These are phyloP conservation scores for Alisma plantagoaquatica DNA, from an alignment of 106 monocot species.

Conservation along the genomic window DNA sequence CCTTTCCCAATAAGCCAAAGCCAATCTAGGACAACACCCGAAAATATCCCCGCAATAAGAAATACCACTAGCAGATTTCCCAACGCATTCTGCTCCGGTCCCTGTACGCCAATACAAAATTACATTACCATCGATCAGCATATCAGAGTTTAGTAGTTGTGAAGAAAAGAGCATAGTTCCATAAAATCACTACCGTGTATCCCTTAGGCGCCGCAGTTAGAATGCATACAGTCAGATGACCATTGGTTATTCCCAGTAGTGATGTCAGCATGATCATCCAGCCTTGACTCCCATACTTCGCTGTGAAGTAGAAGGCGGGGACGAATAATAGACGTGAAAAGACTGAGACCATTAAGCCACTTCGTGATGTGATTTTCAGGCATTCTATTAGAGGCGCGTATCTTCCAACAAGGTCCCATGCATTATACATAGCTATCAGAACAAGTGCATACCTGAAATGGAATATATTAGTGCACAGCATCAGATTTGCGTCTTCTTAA, in stretches of 20 bases:
- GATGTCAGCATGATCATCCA: slow-evolving; percentile 85
- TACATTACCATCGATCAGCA: too few species aligned
- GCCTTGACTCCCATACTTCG: slow-evolving; percentile 64
- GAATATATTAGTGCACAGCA: too few species aligned
- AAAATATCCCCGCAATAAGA: slow-evolving; percentile 7
- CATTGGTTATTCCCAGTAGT: slow-evolving; percentile 56
- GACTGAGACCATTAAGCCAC: slow-evolving; percentile 25
- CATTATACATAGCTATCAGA: slow-evolving; percentile 76
- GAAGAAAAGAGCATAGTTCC: too few species aligned
- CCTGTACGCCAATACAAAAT: slow-evolving; percentile 2
- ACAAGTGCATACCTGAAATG: slow-evolving; percentile 78
- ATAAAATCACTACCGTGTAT: too few species aligned
- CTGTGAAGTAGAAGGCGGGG: slow-evolving; percentile 87
- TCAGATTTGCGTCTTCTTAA: too few species aligned
- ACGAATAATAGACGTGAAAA: slow-evolving; percentile 58
- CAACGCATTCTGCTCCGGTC: slow-evolving; percentile 10
- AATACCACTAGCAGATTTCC: slow-evolving; percentile 4
- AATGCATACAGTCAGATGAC: slow-evolving; percentile 69
- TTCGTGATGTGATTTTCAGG: slow-evolving; percentile 47
- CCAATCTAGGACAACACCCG: slow-evolving; percentile 8
- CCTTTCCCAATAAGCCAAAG: slow-evolving; percentile 8
- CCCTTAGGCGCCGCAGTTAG: slow-evolving; percentile 60
- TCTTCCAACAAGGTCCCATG: slow-evolving; percentile 72
- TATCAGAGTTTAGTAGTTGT: too few species aligned
- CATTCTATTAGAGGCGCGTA: slow-evolving; percentile 39